A percentile compares a stretch with the other conserved stretches of the same genome.
phyloP scores from a whole-genome alignment of 345 rosid species.

The Dipteronia dyeriana region DNA sequence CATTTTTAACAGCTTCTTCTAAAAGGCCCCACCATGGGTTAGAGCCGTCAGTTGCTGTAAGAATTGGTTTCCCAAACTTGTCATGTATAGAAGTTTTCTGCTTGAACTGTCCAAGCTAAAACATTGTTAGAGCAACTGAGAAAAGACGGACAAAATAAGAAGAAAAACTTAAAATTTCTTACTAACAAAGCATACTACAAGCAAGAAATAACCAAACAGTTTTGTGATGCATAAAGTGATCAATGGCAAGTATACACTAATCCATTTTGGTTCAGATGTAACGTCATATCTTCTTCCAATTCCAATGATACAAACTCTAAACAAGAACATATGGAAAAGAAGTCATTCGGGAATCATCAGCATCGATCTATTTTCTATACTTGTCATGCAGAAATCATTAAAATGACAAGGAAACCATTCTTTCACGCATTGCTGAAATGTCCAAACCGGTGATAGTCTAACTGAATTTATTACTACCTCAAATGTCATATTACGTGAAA shows the following conservation, averaged over 20 bases:
- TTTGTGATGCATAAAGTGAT: neutral
- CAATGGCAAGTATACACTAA: neutral
- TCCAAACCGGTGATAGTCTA: neutral
- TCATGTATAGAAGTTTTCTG: constrained; percentile 47
- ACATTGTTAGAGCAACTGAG: constrained; percentile 23
- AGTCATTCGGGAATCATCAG: neutral
- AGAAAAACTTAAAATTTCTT: neutral
- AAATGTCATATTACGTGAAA: constrained; percentile 83
- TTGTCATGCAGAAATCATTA: neutral
- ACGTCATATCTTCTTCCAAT: neutral
- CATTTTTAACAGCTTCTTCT: constrained; percentile 73
- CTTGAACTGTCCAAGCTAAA: constrained; percentile 73
- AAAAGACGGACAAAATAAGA: neutral
- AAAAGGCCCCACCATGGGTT: constrained; percentile 91
- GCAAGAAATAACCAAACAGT: neutral
- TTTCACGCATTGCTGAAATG: no score
- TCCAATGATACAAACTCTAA: neutral
- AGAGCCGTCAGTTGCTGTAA: constrained; percentile 68
- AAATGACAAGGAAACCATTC: constrained; percentile 5
- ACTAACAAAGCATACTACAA: neutral
- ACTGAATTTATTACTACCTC: constrained; percentile 47
- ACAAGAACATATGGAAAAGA: neutral
- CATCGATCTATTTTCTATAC: neutral
- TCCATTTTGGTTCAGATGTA: neutral
- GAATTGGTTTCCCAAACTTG: constrained; percentile 49